Conservation (phyloP, 2,329 filamentous ascomycete genomes). For the Trichophyton rubrum region DNA sequence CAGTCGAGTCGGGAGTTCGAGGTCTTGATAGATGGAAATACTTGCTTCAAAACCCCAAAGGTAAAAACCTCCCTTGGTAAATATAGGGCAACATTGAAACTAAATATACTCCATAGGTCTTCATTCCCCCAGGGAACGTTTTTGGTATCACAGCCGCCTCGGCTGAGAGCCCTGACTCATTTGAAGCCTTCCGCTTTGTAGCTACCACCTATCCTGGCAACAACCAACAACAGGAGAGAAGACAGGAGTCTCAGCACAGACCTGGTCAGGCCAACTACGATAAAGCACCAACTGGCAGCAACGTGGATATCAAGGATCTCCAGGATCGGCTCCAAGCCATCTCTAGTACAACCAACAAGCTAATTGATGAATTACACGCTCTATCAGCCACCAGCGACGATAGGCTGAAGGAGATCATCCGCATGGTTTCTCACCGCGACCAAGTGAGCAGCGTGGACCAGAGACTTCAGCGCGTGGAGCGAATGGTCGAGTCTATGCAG, state of each 20-base stretch:
- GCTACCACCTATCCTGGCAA: slow-evolving; percentile 38
- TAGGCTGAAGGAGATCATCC: slow-evolving; percentile 40
- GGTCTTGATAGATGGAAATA: slow-evolving; percentile 65
- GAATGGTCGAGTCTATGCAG: slow-evolving; percentile 38
- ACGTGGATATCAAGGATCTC: slow-evolving; percentile 55
- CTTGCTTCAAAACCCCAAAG: slow-evolving; percentile 72
- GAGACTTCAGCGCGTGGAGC: slow-evolving; percentile 43
- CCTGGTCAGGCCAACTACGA: slow-evolving; percentile 22
- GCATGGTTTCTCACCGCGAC: slow-evolving; percentile 26
- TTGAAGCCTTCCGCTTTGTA: slow-evolving; percentile 83
- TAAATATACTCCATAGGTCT: slow-evolving; percentile 40
- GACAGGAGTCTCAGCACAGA: slow-evolving; percentile 18
- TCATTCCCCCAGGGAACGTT: slow-evolving; percentile 65
- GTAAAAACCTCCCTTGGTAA: slow-evolving; percentile 21
- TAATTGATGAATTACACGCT: slow-evolving; percentile 42
- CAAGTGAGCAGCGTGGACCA: slow-evolving; percentile 32
- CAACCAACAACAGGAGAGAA: slow-evolving; percentile 13
- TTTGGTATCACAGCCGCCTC: slow-evolving; percentile 82
- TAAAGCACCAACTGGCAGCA: slow-evolving; percentile 18
- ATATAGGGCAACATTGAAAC: neutral
- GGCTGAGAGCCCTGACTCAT: slow-evolving; percentile 83
- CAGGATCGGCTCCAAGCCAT: slow-evolving; percentile 63
- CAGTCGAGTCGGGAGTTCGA: slow-evolving; percentile 52
- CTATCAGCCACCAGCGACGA: slow-evolving; percentile 42
- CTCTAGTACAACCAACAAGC: slow-evolving; percentile 46